Conservation (phyloP, 2,329 filamentous ascomycete genomes). For the Sarocladium kiliense region DNA sequence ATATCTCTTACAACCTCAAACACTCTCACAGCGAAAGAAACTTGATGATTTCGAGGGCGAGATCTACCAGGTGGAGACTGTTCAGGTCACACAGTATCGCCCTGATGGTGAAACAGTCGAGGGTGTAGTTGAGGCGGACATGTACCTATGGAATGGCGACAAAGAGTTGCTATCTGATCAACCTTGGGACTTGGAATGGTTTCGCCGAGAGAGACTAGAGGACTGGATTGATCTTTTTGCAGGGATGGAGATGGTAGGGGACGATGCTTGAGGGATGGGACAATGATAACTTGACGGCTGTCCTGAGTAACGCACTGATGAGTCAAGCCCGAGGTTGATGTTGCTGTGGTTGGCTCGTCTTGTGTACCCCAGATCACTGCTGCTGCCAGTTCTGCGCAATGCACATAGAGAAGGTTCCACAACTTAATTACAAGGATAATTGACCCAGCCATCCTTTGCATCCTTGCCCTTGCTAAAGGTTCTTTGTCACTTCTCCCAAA, state of each 20-base stretch:
- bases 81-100: constrained; percentile 11
- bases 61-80: constrained; percentile 14
- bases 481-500: too few relatives aligned
- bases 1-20: constrained; percentile 17
- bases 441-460: too few relatives aligned
- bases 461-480: too few relatives aligned
- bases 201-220: constrained; percentile 19
- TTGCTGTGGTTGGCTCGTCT: too few relatives aligned
- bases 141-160: constrained; percentile 25
- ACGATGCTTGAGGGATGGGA: too few relatives aligned
- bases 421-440: too few relatives aligned
- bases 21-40: constrained; percentile 22
- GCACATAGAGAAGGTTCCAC: too few relatives aligned
- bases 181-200: constrained; percentile 20
- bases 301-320: too few relatives aligned
- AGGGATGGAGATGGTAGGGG: constrained; percentile 14
- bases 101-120: neutral
- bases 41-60: constrained; percentile 28
- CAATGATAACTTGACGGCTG: too few relatives aligned
- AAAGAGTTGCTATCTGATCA: constrained; percentile 11
- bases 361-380: too few relatives aligned
- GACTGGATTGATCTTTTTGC: constrained; percentile 23
- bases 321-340: too few relatives aligned
- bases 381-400: too few relatives aligned
- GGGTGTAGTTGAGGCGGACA: constrained; percentile 19